phyloP scores from a whole-genome alignment of 768 basidiomycete genomes.

The Suillus plorans region DNA sequence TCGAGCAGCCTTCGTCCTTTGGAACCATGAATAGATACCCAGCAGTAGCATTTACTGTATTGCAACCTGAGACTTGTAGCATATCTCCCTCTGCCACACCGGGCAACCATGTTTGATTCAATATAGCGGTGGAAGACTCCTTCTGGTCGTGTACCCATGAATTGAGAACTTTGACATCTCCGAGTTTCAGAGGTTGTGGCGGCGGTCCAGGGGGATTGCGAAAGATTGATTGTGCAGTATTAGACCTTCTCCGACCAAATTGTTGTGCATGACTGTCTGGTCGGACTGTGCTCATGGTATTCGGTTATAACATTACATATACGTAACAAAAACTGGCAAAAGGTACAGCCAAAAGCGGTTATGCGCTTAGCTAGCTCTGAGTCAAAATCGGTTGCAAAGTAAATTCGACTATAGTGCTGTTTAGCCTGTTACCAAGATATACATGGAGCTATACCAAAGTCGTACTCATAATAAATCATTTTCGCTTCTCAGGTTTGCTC shows the following conservation, averaged over 20 bases:
- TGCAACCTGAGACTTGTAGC: conserved; percentile 49
- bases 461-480: neutral
- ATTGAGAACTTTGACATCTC: conserved; percentile 63
- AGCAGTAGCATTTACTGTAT: conserved; percentile 39
- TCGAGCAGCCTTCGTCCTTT: conserved; percentile 58
- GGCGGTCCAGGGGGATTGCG: conserved; percentile 37
- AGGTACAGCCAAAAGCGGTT: neutral
- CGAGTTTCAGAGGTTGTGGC: conserved; percentile 50
- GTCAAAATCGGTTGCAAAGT: neutral
- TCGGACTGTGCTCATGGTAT: conserved; percentile 56
- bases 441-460: neutral
- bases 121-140: conserved; percentile 55
- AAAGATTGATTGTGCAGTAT: conserved; percentile 69
- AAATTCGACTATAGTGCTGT: too few species aligned
- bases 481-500: neutral
- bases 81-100: conserved; percentile 79
- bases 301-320: neutral
- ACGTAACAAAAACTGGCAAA: neutral
- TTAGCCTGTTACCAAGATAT: neutral
- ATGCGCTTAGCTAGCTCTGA: neutral
- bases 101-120: conserved; percentile 77
- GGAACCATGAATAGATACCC: conserved; percentile 67
- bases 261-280: conserved; percentile 59
- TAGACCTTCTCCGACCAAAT: conserved; percentile 65
- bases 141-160: conserved; percentile 76